These are phyloP conservation scores for Xylaria sp. DNA, from an alignment of 2,329 filamentous ascomycete genomes.

Conservation along the genomic window DNA sequence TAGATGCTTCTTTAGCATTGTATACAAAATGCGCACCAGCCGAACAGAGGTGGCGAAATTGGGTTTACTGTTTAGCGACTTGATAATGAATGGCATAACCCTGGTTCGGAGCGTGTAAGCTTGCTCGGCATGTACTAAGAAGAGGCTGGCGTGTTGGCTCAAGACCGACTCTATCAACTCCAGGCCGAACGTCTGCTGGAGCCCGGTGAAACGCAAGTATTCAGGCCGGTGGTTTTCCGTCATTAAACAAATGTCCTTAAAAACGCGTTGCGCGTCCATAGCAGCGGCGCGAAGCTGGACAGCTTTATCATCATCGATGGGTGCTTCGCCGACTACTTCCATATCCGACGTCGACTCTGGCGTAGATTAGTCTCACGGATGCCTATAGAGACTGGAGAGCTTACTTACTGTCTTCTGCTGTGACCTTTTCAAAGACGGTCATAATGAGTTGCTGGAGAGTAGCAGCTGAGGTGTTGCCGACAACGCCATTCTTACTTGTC, in stretches of 20 bases:
- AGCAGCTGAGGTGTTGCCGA: slow-evolving; percentile 96
- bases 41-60: slow-evolving; percentile 86
- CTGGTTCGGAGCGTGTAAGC: slow-evolving; percentile 78
- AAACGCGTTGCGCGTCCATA: slow-evolving; percentile 85
- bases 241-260: slow-evolving; percentile 89
- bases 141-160: slow-evolving; percentile 83
- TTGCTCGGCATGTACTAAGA: slow-evolving; percentile 82
- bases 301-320: slow-evolving; percentile 67
- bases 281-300: slow-evolving; percentile 78
- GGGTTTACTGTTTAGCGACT: slow-evolving; percentile 78
- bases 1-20: slow-evolving; percentile 82
- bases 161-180: slow-evolving; percentile 93
- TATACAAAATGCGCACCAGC: slow-evolving; percentile 82
- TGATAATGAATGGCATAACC: slow-evolving; percentile 85
- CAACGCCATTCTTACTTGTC: slow-evolving; percentile 89
- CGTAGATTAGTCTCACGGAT: slow-evolving; percentile 14
- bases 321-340: slow-evolving; percentile 72
- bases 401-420: slow-evolving; percentile 80
- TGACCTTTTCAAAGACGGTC: slow-evolving; percentile 91
- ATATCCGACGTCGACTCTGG: slow-evolving; percentile 60
- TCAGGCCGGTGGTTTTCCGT: slow-evolving; percentile 85
- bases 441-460: slow-evolving; percentile 94
- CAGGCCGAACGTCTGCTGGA: slow-evolving; percentile 85
- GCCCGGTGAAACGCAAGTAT: slow-evolving; percentile 80
- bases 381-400: neutral